These are phyloP conservation scores for Saccharomyces kudriavzevii DNA, from an alignment of 805 yeast species.

Conservation along the genomic window DNA sequence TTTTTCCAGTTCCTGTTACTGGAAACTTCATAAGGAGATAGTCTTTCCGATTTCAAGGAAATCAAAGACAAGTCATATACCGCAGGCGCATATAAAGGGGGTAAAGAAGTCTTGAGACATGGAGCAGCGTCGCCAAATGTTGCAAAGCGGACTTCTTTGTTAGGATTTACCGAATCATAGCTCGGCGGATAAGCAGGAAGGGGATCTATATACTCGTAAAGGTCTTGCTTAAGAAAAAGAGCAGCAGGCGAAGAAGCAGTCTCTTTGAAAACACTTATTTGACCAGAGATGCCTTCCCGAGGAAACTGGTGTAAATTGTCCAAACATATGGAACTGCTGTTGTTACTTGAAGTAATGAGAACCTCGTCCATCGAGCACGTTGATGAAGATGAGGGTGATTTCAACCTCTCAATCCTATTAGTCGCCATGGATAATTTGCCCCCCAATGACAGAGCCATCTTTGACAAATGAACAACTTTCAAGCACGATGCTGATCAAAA, in stretches of 20 bases:
- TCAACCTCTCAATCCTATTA: conserved; percentile 2
- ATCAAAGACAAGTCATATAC: conserved; percentile 51
- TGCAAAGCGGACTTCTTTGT: conserved; percentile 28
- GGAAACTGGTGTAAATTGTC: not conserved
- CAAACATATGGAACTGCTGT: conserved; percentile 1
- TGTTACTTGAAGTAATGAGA: conserved; percentile 9
- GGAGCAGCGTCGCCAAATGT: conserved; percentile 28
- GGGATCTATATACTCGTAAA: conserved; percentile 32
- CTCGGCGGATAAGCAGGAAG: conserved; percentile 31
- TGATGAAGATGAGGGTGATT: conserved; percentile 4
- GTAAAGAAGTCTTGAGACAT: conserved; percentile 30
- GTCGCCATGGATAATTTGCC: not conserved
- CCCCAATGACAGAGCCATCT: not conserved
- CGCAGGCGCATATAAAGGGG: conserved; percentile 65
- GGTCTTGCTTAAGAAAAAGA: conserved; percentile 10
- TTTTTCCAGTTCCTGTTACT: conserved; percentile 63
- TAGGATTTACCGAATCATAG: conserved; percentile 22
- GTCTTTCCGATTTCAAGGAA: conserved; percentile 64
- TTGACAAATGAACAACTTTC: not conserved
- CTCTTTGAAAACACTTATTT: not conserved
- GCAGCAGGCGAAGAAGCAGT: not conserved
- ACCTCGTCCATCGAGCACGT: conserved; percentile 6
- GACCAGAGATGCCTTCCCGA: not conserved
- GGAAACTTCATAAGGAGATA: conserved; percentile 65
- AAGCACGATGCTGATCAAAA: not conserved